phyloP scores from a whole-genome alignment of 2,329 filamentous ascomycete genomes.

The Elsinoe batatas region DNA sequence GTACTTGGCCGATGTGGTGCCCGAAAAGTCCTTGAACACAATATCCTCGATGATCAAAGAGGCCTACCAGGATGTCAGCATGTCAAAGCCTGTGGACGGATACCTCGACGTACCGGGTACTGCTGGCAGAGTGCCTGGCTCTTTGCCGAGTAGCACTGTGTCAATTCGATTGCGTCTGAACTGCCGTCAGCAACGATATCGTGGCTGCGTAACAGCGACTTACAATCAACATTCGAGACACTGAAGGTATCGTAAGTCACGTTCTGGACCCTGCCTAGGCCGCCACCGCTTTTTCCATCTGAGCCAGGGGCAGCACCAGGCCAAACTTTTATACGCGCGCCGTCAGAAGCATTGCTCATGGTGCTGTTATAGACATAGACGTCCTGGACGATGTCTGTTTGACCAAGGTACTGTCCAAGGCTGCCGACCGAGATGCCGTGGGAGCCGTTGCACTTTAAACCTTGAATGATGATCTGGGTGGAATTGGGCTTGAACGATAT shows the following conservation, averaged over 20 bases:
- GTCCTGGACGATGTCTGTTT: slow-evolving; percentile 59
- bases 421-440: slow-evolving; percentile 67
- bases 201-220: background rate
- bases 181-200: background rate
- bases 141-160: slow-evolving; percentile 54
- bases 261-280: slow-evolving; percentile 52
- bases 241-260: slow-evolving; percentile 56
- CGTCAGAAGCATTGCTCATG: slow-evolving; percentile 42
- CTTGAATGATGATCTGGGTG: slow-evolving; percentile 58
- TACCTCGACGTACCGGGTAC: slow-evolving; percentile 31
- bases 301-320: slow-evolving; percentile 51
- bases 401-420: slow-evolving; percentile 54
- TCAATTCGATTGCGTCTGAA: slow-evolving; percentile 50
- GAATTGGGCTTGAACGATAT: slow-evolving; percentile 67
- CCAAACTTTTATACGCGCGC: slow-evolving; percentile 67
- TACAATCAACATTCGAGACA: slow-evolving; percentile 48
- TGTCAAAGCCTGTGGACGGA: background rate
- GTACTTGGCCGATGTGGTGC: slow-evolving; percentile 41
- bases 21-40: slow-evolving; percentile 46
- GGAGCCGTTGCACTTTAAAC: slow-evolving; percentile 56
- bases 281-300: slow-evolving; percentile 57
- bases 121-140: slow-evolving; percentile 52
- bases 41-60: slow-evolving; percentile 48
- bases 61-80: slow-evolving; percentile 23
- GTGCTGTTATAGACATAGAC: slow-evolving; percentile 38